Conservation (phyloP, 2,329 filamentous ascomycete species). For the Trichophyton rubrum region DNA sequence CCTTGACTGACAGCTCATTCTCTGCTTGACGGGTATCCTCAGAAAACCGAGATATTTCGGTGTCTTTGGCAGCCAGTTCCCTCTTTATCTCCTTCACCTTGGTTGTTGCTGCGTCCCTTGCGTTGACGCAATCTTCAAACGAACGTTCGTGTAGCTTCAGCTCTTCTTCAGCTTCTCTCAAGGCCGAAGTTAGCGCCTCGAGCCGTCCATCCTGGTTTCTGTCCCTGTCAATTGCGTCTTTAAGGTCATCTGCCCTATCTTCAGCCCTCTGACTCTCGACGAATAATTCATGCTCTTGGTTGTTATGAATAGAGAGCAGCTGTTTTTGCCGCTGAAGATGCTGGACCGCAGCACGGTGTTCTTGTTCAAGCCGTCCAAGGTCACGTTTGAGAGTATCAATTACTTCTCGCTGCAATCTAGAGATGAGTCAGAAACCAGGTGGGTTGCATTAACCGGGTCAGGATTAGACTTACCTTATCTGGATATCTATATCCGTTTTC, state of each 20-base stretch:
- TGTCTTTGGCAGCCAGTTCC: constrained; percentile 23
- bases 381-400: constrained; percentile 45
- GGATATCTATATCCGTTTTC: constrained; percentile 60
- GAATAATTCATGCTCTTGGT: constrained; percentile 38
- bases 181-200: constrained; percentile 44
- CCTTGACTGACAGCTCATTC: constrained; percentile 34
- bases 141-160: constrained; percentile 32
- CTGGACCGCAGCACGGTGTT: constrained; percentile 38
- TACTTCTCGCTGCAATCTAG: constrained; percentile 35
- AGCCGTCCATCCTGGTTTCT: constrained; percentile 53
- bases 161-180: constrained; percentile 46
- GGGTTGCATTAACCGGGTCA: not conserved
- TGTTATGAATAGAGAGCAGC: constrained; percentile 40
- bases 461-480: constrained; percentile 40
- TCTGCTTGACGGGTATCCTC: constrained; percentile 39
- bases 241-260: constrained; percentile 52
- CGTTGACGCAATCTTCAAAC: constrained; percentile 37
- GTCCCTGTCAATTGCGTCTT: constrained; percentile 49
- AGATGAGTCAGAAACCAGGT: not conserved
- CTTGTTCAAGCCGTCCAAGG: constrained; percentile 40
- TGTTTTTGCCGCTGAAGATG: constrained; percentile 39
- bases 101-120: constrained; percentile 34
- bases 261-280: constrained; percentile 47
- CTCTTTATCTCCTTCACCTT: constrained; percentile 26
- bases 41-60: constrained; percentile 22